Base-by-base conservation (phyloP, 2,329 filamentous ascomycete genomes). In the Ascochyta fabae region DNA sequence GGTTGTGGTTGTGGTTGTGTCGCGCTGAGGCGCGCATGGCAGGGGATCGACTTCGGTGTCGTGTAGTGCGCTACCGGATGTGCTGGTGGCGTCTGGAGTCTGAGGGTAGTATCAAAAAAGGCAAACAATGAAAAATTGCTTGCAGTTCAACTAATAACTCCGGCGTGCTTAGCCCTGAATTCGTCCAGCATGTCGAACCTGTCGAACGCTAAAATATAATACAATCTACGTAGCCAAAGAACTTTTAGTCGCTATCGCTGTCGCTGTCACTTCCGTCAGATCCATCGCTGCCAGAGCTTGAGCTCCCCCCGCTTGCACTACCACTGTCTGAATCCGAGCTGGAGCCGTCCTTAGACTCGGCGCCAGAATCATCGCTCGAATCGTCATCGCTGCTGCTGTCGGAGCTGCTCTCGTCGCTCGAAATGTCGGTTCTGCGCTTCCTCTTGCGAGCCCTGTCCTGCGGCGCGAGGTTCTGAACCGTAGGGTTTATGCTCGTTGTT, bases 391-490 rank as follows among this genome's bases (percentile, higher is more conserved):
- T 66, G 40, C 60, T 71, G 50, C 68, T 72, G 35, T 70, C 70
- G 16, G 68, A 70, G 56, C 69, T 74, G 45, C 67, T 72, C 42
- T 73, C 71, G 33, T 74, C 69, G 39, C 68, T 72, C 4, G 70
- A 69, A 1, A 70, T 56, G 6, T 68, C 65, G 3, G 56, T 68
- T 31, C 68, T 65, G 2, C 63, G 62, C 48, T 75, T 75, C 12
- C 70, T 65, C 51, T 68, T 69, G 16, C 59, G 59, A n/a, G 62
- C 56, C 16, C 58, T 60, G 33, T 62, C 46, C 10, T 55, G 48
- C 43, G 59, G 62, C 38, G 56, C 56, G 26, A 65, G 40, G 33
- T 54, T 58, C 26, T 63, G 53, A 36, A 60, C 39, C 41, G 59
- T 51, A 15, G 63, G 63, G 38, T 66, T 63, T 49, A 60, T 56